Evolutionary conservation across 2,329 filamentous ascomycete genomes (phyloP).

Genomic region (Beauveria rudraprayagi): DNA sequence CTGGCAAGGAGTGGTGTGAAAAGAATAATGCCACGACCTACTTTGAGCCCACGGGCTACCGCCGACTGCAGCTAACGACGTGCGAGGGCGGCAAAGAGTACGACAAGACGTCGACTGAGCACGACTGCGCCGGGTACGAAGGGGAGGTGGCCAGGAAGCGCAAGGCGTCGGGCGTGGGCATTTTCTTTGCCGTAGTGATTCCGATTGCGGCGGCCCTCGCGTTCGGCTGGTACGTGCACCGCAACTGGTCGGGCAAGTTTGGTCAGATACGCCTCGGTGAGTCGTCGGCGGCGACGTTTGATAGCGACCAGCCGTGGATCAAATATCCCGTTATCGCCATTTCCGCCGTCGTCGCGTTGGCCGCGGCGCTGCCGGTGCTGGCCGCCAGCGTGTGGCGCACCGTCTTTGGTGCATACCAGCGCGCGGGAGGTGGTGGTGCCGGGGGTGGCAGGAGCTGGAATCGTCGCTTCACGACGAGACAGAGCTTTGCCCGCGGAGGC

Average conservation of each 20-base stretch:
- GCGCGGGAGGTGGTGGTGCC: conserved; percentile 34
- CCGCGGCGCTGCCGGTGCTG: conserved; percentile 61
- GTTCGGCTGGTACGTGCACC: conserved; percentile 78
- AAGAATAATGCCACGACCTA: conserved; percentile 65
- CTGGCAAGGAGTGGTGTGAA: conserved; percentile 42
- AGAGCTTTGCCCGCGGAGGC: conserved; percentile 81
- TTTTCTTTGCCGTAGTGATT: conserved; percentile 79
- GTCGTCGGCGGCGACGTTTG: conserved; percentile 38
- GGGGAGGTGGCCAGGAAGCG: conserved; percentile 69
- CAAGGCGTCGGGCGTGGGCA: conserved; percentile 58
- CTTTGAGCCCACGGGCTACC: conserved; percentile 80
- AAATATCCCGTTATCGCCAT: conserved; percentile 72
- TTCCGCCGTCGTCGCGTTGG: conserved; percentile 54
- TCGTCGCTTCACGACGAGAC: conserved; percentile 75
- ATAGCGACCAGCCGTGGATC: conserved; percentile 69
- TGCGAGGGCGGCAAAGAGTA: conserved; percentile 69
- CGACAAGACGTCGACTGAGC: conserved; percentile 52
- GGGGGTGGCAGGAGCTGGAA: conserved; percentile 43
- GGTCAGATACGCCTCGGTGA: conserved; percentile 89
- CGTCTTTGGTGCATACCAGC: conserved; percentile 42
- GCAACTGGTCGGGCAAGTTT: conserved; percentile 81
- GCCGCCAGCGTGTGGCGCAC: conserved; percentile 64
- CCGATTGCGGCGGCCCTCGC: conserved; percentile 64
- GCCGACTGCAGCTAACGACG: conserved; percentile 81
- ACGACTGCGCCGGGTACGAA: conserved; percentile 68